phyloP scores from a whole-genome alignment of 495 filamentous ascomycete genomes.

The Hypoxylon rickii region DNA sequence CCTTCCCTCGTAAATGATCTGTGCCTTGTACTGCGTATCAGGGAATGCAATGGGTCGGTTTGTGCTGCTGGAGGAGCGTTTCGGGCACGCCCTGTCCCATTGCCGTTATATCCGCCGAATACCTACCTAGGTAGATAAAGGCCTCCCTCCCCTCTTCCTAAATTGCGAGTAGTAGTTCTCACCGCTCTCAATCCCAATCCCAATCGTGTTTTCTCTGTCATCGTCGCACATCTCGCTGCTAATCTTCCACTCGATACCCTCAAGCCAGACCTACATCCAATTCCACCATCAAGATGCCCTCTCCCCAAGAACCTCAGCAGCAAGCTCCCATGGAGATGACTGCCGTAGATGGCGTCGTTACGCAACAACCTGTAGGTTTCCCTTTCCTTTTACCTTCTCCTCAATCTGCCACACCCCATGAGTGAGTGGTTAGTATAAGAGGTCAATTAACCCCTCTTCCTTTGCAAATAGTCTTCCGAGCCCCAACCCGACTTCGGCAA shows the following conservation, averaged over 20 bases:
- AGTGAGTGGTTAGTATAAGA: neutral
- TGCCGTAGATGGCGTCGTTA: constrained; percentile 29
- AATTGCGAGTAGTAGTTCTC: neutral
- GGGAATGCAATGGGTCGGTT: neutral
- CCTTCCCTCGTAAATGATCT: neutral
- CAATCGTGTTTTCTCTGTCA: neutral
- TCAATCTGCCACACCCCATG: neutral
- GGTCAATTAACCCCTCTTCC: too few relatives aligned
- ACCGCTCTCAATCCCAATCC: constrained; percentile 9
- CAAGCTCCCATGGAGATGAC: constrained; percentile 43
- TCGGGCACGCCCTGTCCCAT: neutral
- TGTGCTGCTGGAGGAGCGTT: neutral
- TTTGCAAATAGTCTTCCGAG: constrained; percentile 35
- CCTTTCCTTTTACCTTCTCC: neutral
- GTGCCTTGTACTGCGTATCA: too few relatives aligned
- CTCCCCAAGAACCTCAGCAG: constrained; percentile 38
- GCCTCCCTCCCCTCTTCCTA: neutral
- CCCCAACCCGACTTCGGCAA: constrained; percentile 36
- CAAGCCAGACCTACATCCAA: constrained; percentile 4
- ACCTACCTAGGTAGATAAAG: constrained; percentile 25
- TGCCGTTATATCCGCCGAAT: constrained; percentile 31
- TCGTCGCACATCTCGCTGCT: constrained; percentile 12
- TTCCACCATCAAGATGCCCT: constrained; percentile 35
- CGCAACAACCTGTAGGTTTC: constrained; percentile 39
- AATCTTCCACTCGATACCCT: neutral